phyloP scores from a whole-genome alignment of 176 grass and related monocot genomes.

The Avena sativa region DNA sequence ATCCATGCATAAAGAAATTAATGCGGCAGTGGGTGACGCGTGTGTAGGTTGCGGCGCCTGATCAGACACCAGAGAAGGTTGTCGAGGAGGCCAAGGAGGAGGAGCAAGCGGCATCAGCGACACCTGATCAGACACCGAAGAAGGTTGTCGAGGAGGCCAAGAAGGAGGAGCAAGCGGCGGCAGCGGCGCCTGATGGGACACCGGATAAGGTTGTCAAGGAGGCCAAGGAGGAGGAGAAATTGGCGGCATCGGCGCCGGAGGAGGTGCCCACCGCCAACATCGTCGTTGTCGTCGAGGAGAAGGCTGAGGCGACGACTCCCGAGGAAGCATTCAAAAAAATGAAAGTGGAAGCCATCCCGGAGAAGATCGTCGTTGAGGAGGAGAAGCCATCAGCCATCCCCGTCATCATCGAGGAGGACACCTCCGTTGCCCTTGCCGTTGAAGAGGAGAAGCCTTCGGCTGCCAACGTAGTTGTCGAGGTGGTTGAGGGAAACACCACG shows the following conservation, averaged over 20 bases:
- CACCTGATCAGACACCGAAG: no score
- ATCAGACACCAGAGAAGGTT: constrained; percentile 33
- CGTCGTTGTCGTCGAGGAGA: not conserved
- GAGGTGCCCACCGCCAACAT: not conserved
- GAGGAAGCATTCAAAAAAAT: not conserved
- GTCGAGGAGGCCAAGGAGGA: constrained; percentile 27
- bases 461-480: not conserved
- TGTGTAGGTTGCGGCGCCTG: constrained; percentile 34
- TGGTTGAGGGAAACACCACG: not conserved
- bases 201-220: no score
- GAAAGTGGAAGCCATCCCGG: not conserved
- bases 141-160: no score
- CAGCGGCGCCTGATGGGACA: not conserved
- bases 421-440: not conserved
- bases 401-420: not conserved
- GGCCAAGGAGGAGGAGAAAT: no score
- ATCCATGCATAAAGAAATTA: not conserved
- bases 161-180: no score
- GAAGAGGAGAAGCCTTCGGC: not conserved
- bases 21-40: not conserved
- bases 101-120: not conserved
- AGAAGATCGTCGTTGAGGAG: constrained; percentile 22
- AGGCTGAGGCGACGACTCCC: not conserved
- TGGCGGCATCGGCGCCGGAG: no score
- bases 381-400: not conserved